phyloP scores from a whole-genome alignment of 306 rosid genomes.

The Potentilla sterilis region DNA sequence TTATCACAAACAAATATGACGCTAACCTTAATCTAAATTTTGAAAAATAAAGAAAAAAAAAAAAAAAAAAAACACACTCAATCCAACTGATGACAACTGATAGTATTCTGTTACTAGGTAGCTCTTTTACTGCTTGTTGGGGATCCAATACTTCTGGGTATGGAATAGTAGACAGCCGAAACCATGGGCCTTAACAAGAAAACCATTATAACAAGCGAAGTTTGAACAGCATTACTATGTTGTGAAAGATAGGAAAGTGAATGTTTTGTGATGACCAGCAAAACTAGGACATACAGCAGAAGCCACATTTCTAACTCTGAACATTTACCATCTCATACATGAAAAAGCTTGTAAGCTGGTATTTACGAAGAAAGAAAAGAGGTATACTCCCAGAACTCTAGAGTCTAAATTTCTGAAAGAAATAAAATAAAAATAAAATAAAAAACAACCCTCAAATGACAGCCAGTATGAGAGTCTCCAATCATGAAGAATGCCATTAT shows the following conservation, averaged over 20 bases:
- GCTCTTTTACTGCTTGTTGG: slow-evolving; percentile 44
- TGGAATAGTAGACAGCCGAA: slow-evolving; percentile 45
- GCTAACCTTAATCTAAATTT: slow-evolving; percentile 21
- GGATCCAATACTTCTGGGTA: slow-evolving; percentile 46
- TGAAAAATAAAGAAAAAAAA: neutral
- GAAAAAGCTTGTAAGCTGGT: neutral
- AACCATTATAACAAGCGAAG: neutral
- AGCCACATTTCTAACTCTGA: neutral
- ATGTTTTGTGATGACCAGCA: neutral
- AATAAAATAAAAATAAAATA: too few species aligned
- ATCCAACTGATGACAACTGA: slow-evolving; percentile 19
- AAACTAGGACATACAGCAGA: neutral
- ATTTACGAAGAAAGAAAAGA: neutral
- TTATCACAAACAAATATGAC: slow-evolving; percentile 10
- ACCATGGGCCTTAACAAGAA: slow-evolving; percentile 48
- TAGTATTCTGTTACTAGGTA: slow-evolving; percentile 55
- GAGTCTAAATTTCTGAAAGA: too few species aligned
- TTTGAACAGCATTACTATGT: neutral
- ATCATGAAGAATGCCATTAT: neutral
- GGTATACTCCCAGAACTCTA: neutral
- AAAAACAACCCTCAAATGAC: neutral
- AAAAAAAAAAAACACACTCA: slow-evolving; percentile 6
- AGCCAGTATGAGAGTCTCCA: too few species aligned
- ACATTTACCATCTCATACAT: neutral
- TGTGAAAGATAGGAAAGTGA: neutral